phyloP scores from a whole-genome alignment of 164 flowering plant species.

The Pachysandra terminalis region DNA sequence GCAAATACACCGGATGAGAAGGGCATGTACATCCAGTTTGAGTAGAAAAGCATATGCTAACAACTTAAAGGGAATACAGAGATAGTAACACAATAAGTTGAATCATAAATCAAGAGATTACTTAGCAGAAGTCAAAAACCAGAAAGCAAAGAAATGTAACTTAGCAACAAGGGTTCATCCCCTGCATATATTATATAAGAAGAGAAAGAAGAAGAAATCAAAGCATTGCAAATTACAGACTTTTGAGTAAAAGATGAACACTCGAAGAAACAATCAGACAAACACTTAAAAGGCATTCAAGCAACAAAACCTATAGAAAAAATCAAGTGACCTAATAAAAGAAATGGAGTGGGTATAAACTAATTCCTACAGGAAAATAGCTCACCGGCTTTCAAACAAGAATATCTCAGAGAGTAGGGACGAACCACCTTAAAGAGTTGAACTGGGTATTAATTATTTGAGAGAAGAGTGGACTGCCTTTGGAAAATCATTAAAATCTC shows the following conservation, averaged over 20 bases:
- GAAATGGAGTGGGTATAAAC: not conserved
- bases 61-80: not conserved
- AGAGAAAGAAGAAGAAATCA: slow-evolving; percentile 1
- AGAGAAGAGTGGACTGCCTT: not conserved
- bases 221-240: too few species aligned
- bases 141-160: not conserved
- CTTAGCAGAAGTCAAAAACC: too few species aligned
- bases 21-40: not conserved
- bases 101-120: not conserved
- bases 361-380: not conserved
- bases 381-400: not conserved
- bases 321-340: slow-evolving; percentile 4
- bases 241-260: too few species aligned
- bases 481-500: not conserved
- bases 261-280: slow-evolving; percentile 6
- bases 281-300: slow-evolving; percentile 1
- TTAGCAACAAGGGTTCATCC: not conserved
- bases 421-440: not conserved
- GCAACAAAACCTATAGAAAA: slow-evolving; percentile 1
- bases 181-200: not conserved
- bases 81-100: not conserved
- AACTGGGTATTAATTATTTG: not conserved
- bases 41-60: not conserved
- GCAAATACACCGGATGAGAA: not conserved
- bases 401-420: not conserved